phyloP scores from a whole-genome alignment of 2,329 filamentous ascomycete genomes.

The Apiospora sp. region DNA sequence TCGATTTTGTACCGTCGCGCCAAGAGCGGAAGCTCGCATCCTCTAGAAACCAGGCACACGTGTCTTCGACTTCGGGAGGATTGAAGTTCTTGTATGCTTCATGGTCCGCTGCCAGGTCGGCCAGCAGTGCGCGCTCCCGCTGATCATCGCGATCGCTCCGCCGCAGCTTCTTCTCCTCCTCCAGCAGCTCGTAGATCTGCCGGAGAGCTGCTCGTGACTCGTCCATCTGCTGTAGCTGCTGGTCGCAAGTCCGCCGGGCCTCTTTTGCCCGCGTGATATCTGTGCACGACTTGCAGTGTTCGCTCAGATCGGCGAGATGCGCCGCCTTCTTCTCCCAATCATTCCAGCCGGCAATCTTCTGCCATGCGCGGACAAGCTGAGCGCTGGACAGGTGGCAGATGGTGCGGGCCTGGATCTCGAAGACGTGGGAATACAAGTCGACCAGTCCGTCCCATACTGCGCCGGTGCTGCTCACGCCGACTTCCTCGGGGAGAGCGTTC shows the following conservation, averaged over 20 bases:
- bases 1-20: slow-evolving; percentile 31
- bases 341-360: slow-evolving; percentile 28
- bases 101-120: slow-evolving; percentile 37
- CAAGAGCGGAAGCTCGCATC: slow-evolving; percentile 40
- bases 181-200: slow-evolving; percentile 25
- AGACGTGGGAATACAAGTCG: slow-evolving; percentile 33
- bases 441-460: slow-evolving; percentile 37
- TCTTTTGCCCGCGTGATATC: slow-evolving; percentile 24
- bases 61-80: slow-evolving; percentile 37
- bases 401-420: slow-evolving; percentile 34
- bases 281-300: not conserved
- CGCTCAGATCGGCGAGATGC: not conserved
- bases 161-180: slow-evolving; percentile 28
- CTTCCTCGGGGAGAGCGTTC: not conserved
- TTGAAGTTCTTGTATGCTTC: slow-evolving; percentile 41
- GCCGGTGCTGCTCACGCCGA: not conserved
- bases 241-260: not conserved
- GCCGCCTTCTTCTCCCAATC: slow-evolving; percentile 24
- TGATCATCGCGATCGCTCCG: not conserved
- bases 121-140: slow-evolving; percentile 29
- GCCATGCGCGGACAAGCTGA: slow-evolving; percentile 31
- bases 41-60: slow-evolving; percentile 45
- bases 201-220: slow-evolving; percentile 25
- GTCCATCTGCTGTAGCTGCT: slow-evolving; percentile 27
- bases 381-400: slow-evolving; percentile 29